Evolutionary conservation across 2,329 filamentous ascomycete genomes (phyloP).

Genomic region (Trichoderma sp.): DNA sequence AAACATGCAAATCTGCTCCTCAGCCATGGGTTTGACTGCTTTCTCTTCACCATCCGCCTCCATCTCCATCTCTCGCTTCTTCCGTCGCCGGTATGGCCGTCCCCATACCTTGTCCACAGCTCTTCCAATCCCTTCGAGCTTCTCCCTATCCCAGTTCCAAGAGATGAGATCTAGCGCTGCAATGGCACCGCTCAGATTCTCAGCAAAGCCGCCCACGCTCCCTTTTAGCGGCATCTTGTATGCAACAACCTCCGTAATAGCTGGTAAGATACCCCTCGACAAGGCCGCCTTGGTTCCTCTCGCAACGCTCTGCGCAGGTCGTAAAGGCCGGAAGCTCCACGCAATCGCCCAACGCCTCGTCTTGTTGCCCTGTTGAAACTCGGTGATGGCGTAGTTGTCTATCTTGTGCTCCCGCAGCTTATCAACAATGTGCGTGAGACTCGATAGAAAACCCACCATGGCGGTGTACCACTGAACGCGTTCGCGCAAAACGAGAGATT

Average conservation of each 20-base stretch:
- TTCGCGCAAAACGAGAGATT: slow-evolving; percentile 61
- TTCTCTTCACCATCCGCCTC: slow-evolving; percentile 26
- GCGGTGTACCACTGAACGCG: slow-evolving; percentile 84
- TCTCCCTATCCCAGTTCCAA: slow-evolving; percentile 64
- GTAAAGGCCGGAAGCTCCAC: slow-evolving; percentile 75
- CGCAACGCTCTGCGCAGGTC: slow-evolving; percentile 57
- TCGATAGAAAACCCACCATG: slow-evolving; percentile 83
- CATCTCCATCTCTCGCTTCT: slow-evolving; percentile 51
- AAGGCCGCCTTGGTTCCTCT: slow-evolving; percentile 44
- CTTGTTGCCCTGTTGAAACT: slow-evolving; percentile 74
- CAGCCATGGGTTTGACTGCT: slow-evolving; percentile 21
- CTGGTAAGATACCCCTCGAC: slow-evolving; percentile 48
- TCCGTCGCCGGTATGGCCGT: slow-evolving; percentile 68
- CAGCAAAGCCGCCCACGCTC: slow-evolving; percentile 38
- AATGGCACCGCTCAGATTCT: slow-evolving; percentile 48
- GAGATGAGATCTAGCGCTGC: slow-evolving; percentile 55
- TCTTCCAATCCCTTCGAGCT: slow-evolving; percentile 60
- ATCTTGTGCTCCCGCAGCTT: slow-evolving; percentile 58
- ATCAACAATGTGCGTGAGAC: slow-evolving; percentile 63
- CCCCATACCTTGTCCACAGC: slow-evolving; percentile 77
- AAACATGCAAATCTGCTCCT: slow-evolving; percentile 45
- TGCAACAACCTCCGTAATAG: slow-evolving; percentile 42
- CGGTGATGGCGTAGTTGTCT: slow-evolving; percentile 78
- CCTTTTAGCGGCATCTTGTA: slow-evolving; percentile 45
- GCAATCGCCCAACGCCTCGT: slow-evolving; percentile 86